These are phyloP conservation scores for Tolypocladium amazonense DNA, from an alignment of 2,329 filamentous ascomycete genomes.

Conservation along the genomic window DNA sequence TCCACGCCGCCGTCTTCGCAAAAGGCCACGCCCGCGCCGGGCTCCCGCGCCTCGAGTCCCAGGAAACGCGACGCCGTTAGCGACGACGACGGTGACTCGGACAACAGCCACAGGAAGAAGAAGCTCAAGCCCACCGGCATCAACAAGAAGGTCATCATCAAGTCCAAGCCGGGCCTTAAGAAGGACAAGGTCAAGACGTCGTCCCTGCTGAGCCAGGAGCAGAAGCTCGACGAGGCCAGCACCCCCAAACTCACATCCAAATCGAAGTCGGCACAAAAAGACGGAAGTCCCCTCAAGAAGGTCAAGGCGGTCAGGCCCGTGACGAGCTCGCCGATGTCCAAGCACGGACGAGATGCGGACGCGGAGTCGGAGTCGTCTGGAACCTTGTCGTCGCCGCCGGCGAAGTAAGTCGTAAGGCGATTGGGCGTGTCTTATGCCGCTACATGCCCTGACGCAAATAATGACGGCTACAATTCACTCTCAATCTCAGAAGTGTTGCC, in stretches of 20 bases:
- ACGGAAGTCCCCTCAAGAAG: conserved; percentile 30
- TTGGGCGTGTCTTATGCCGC: not conserved
- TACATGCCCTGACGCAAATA: not conserved
- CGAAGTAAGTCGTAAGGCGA: conserved; percentile 1
- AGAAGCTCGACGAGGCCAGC: conserved; percentile 23
- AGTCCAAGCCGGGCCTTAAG: conserved; percentile 38
- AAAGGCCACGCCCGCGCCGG: conserved; percentile 48
- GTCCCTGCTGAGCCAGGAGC: conserved; percentile 40
- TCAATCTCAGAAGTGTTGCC: not conserved
- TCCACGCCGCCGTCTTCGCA: conserved; percentile 51
- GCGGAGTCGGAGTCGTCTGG: conserved; percentile 46
- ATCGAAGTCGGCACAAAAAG: conserved; percentile 24
- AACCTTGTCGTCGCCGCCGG: conserved; percentile 43
- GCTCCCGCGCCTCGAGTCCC: conserved; percentile 42
- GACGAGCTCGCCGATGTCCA: conserved; percentile 37
- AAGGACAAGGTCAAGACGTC: conserved; percentile 45
- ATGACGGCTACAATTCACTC: not conserved
- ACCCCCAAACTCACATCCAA: conserved; percentile 10
- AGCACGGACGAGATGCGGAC: conserved; percentile 37
- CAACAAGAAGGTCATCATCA: conserved; percentile 45
- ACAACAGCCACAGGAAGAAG: conserved; percentile 46
- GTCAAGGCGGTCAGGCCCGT: conserved; percentile 35
- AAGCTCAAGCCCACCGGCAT: conserved; percentile 34
- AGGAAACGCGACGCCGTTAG: conserved; percentile 44
- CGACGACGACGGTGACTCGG: conserved; percentile 43